Evolutionary conservation across 768 basidiomycete genomes (phyloP).

Genomic region (Auriculariales sp.): DNA sequence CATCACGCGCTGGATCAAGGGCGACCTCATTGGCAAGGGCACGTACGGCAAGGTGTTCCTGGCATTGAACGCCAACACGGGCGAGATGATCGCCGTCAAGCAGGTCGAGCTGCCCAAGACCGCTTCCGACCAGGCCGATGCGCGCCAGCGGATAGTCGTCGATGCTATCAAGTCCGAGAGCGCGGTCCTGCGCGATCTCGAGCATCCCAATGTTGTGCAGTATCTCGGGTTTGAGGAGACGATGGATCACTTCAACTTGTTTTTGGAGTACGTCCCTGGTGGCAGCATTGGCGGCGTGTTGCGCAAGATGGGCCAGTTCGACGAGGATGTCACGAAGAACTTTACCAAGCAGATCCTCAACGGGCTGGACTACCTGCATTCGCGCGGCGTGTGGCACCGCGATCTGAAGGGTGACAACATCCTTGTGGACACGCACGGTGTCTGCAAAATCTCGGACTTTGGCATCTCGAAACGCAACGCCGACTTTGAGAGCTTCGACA

Average conservation of each 20-base stretch:
- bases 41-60: slow-evolving; percentile 95
- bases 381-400: slow-evolving; percentile 27
- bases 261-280: slow-evolving; percentile 37
- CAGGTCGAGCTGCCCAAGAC: slow-evolving; percentile 94
- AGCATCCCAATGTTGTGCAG: slow-evolving; percentile 94
- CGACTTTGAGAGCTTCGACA: slow-evolving; percentile 24
- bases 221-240: slow-evolving; percentile 94
- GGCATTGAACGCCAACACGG: slow-evolving; percentile 88
- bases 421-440: slow-evolving; percentile 29
- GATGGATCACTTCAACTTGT: slow-evolving; percentile 78
- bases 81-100: slow-evolving; percentile 99
- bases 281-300: slow-evolving; percentile 30
- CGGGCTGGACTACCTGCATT: slow-evolving; percentile 31
- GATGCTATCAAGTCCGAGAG: slow-evolving; percentile 91
- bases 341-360: slow-evolving; percentile 32
- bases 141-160: slow-evolving; percentile 70
- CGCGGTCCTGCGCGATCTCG: slow-evolving; percentile 89
- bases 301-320: slow-evolving; percentile 28
- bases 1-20: slow-evolving; percentile 62
- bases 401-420: slow-evolving; percentile 38
- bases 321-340: slow-evolving; percentile 26
- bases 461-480: slow-evolving; percentile 31
- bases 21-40: slow-evolving; percentile 92
- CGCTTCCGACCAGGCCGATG: slow-evolving; percentile 80
- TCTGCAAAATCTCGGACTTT: slow-evolving; percentile 37